These are phyloP conservation scores for Verticillium albo-atrum DNA, from an alignment of 2,329 filamentous ascomycete genomes.

Conservation along the genomic window DNA sequence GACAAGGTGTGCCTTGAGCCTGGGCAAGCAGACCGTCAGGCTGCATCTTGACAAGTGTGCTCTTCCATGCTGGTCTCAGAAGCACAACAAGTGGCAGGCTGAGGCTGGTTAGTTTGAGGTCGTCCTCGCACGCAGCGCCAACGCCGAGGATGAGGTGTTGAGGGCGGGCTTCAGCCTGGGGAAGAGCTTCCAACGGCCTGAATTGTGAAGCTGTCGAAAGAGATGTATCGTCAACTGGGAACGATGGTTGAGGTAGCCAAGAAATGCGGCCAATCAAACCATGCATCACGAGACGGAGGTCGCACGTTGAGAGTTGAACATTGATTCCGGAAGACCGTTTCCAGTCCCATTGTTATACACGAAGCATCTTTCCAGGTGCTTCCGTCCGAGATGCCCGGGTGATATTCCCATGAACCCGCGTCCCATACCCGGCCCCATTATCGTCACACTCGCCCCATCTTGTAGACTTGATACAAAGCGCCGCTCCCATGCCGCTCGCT, in stretches of 20 bases:
- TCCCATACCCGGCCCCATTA: not conserved
- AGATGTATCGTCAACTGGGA: too few relatives aligned
- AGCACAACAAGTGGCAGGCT: slow-evolving; percentile 59
- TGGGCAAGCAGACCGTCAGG: too few relatives aligned
- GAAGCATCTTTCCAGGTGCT: not conserved
- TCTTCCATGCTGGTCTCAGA: slow-evolving; percentile 64
- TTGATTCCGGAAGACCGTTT: not conserved
- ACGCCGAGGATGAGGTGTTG: slow-evolving; percentile 5
- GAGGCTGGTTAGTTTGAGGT: slow-evolving; percentile 63
- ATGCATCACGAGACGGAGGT: not conserved
- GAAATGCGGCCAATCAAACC: too few relatives aligned
- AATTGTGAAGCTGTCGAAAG: too few relatives aligned
- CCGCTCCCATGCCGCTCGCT: not conserved
- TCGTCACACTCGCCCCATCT: not conserved
- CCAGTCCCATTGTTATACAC: not conserved
- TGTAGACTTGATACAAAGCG: not conserved
- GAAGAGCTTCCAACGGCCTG: too few relatives aligned
- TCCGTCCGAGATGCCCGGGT: not conserved
- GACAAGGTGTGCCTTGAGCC: too few relatives aligned
- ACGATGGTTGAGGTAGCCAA: too few relatives aligned
- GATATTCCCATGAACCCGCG: not conserved
- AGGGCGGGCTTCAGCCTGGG: not conserved
- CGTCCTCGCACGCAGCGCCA: slow-evolving; percentile 33
- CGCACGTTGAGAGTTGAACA: not conserved
- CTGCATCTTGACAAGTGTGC: not conserved